phyloP scores from a whole-genome alignment of 2,329 filamentous ascomycete species.

The Alternaria infectoria region DNA sequence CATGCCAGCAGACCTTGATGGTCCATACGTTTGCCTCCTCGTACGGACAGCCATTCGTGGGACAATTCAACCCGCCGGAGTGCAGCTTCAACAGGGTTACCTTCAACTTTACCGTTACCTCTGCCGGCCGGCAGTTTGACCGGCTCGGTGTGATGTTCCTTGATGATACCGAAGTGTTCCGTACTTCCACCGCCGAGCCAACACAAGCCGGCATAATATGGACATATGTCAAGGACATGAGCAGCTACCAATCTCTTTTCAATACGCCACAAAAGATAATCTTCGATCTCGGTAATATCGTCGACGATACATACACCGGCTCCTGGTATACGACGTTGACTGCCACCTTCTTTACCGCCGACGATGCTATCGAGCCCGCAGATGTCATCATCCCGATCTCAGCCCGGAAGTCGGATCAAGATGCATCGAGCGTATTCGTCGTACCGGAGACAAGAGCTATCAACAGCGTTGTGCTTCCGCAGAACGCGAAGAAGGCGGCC shows the following conservation, averaged over 20 bases:
- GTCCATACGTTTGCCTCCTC: constrained; percentile 73
- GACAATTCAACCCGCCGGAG: constrained; percentile 69
- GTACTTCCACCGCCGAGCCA: constrained; percentile 83
- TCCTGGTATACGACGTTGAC: constrained; percentile 76
- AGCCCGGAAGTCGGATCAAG: constrained; percentile 56
- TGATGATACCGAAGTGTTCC: constrained; percentile 79
- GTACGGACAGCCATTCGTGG: constrained; percentile 76
- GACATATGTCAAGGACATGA: constrained; percentile 82
- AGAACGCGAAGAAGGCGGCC: constrained; percentile 71
- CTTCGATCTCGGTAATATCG: constrained; percentile 75
- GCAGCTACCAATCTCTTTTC: constrained; percentile 72
- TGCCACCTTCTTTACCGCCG: constrained; percentile 70
- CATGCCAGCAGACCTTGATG: constrained; percentile 68
- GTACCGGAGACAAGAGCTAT: constrained; percentile 68
- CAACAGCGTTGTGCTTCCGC: constrained; percentile 67
- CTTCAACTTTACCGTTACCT: constrained; percentile 77
- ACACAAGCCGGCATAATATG: constrained; percentile 73
- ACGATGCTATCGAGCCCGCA: constrained; percentile 56
- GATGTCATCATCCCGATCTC: constrained; percentile 72
- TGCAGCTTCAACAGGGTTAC: constrained; percentile 76
- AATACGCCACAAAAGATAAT: constrained; percentile 73
- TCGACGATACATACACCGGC: constrained; percentile 74
- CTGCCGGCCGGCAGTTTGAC: constrained; percentile 76
- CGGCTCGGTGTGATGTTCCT: constrained; percentile 77
- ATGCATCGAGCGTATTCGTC: constrained; percentile 69